These are phyloP conservation scores for Leccinum variabile DNA, from an alignment of 1,284 basidiomycete species.

Conservation along the genomic window DNA sequence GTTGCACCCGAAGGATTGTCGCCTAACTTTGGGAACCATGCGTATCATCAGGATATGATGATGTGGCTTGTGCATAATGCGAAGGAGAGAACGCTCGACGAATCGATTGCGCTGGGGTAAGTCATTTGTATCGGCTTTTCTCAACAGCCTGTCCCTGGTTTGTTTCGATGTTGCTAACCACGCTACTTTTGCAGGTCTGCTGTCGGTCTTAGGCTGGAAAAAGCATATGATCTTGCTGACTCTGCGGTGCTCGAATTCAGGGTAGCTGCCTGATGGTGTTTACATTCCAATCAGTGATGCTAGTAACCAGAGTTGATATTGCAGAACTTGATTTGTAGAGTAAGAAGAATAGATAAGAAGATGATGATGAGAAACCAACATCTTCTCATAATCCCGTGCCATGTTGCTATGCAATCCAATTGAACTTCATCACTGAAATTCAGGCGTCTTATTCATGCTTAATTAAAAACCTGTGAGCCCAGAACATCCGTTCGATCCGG, in stretches of 20 bases:
- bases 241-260: slow-evolving; percentile 29
- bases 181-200: slow-evolving; percentile 10
- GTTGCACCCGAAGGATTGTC: slow-evolving; percentile 31
- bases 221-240: slow-evolving; percentile 29
- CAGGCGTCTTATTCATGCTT: neutral
- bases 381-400: neutral
- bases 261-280: slow-evolving; percentile 6
- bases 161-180: neutral
- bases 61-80: slow-evolving; percentile 31
- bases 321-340: neutral
- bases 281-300: neutral
- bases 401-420: neutral
- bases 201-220: slow-evolving; percentile 27
- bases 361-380: neutral
- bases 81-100: slow-evolving; percentile 29
- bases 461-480: neutral
- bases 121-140: slow-evolving; percentile 1
- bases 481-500: neutral
- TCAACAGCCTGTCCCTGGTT: neutral
- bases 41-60: slow-evolving; percentile 32
- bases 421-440: neutral
- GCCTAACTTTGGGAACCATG: slow-evolving; percentile 32
- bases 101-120: slow-evolving; percentile 24
- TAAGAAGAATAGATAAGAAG: neutral
- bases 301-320: neutral